phyloP scores from a whole-genome alignment of 441 rosid genomes.

The Rhodomyrtus psidioides region DNA sequence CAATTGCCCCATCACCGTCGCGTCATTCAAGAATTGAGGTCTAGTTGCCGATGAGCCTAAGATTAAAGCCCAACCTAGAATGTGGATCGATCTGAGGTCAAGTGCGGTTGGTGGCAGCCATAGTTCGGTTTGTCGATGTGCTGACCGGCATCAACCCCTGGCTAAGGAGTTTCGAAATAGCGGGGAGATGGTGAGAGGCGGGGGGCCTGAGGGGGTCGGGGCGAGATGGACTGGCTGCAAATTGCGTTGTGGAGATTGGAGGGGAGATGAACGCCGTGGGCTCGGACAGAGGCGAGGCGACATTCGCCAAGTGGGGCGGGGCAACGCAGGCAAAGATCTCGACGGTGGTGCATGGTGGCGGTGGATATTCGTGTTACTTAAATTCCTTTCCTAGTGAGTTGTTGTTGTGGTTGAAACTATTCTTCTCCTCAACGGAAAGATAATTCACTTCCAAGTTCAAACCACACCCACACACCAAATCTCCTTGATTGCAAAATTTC shows the following conservation, averaged over 20 bases:
- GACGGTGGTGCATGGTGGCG: rapidly evolving
- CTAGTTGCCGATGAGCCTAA: neutral
- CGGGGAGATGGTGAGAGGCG: neutral
- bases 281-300: neutral
- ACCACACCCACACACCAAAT: neutral
- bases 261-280: neutral
- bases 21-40: neutral
- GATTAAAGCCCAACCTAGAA: neutral
- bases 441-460: no score
- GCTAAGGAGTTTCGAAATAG: neutral
- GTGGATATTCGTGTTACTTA: neutral
- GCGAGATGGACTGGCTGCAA: neutral
- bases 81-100: neutral
- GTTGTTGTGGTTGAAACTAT: neutral
- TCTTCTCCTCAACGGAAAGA: neutral
- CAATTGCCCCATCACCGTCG: neutral
- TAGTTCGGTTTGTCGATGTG: neutral
- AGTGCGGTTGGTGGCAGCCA: rapidly evolving
- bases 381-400: neutral
- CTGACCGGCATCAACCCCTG: neutral
- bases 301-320: no score
- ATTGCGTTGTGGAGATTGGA: neutral
- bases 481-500: neutral
- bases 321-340: neutral
- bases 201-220: neutral